Evolutionary conservation across 2,329 filamentous ascomycete species (phyloP).

Genomic region (Phyllosticta citrichinensis): DNA sequence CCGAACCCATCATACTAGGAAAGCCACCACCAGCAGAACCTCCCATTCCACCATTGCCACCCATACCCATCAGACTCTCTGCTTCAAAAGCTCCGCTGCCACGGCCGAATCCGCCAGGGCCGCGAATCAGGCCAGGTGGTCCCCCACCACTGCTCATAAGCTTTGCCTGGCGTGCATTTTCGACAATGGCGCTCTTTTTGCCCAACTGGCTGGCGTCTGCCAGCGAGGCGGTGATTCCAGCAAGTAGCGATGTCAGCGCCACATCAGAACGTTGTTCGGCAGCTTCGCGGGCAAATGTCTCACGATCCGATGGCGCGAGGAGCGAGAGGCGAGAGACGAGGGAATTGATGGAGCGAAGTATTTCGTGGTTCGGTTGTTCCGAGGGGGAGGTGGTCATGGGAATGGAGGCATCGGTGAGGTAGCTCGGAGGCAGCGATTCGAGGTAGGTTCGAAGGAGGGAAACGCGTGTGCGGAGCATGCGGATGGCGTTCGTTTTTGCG

Average conservation of each 20-base stretch:
- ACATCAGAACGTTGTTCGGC: conserved; percentile 77
- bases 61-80: neutral
- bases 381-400: conserved; percentile 19
- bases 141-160: conserved; percentile 6
- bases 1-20: neutral
- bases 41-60: neutral
- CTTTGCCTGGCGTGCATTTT: conserved; percentile 28
- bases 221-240: conserved; percentile 63
- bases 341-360: conserved; percentile 81
- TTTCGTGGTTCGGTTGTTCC: conserved; percentile 46
- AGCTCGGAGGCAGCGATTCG: conserved; percentile 56
- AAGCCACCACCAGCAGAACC: neutral
- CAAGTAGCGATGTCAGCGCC: conserved; percentile 64
- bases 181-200: conserved; percentile 52
- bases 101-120: neutral
- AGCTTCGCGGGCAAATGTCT: conserved; percentile 59
- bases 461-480: conserved; percentile 66
- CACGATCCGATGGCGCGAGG: conserved; percentile 59
- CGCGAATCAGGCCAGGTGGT: neutral
- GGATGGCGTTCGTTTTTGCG: conserved; percentile 84
- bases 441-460: conserved; percentile 58
- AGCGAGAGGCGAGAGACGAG: conserved; percentile 76
- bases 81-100: neutral
- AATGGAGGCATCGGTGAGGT: conserved; percentile 41
- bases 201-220: conserved; percentile 63